Conservation (phyloP, 2,329 filamentous ascomycete species). For the Ophiostoma himal-ulmi region DNA sequence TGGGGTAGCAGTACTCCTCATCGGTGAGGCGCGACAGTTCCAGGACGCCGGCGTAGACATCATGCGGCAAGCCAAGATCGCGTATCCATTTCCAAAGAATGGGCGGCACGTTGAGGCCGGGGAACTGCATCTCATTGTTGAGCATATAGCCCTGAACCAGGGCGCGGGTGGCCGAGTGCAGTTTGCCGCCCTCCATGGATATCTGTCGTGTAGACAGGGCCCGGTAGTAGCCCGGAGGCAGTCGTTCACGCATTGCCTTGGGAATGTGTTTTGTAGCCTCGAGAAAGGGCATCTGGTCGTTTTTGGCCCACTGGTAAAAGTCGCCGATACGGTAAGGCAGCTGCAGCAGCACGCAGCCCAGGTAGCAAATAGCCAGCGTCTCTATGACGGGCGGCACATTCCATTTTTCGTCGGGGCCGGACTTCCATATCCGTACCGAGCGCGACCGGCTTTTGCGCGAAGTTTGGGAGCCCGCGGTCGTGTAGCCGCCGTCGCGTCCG, state of each 20-base stretch:
- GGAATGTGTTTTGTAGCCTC: constrained; percentile 57
- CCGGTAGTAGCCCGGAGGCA: constrained; percentile 57
- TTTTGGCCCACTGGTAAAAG: constrained; percentile 60
- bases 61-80: constrained; percentile 68
- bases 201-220: constrained; percentile 49
- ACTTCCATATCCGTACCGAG: constrained; percentile 40
- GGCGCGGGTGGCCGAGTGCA: constrained; percentile 60
- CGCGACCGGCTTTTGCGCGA: constrained; percentile 22
- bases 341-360: constrained; percentile 68
- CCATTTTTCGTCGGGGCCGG: constrained; percentile 44
- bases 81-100: constrained; percentile 65
- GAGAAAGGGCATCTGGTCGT: constrained; percentile 65
- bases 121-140: constrained; percentile 66
- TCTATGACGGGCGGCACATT: constrained; percentile 65
- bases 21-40: constrained; percentile 45
- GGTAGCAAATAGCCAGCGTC: constrained; percentile 70
- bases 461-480: constrained; percentile 3
- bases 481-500: constrained; percentile 12
- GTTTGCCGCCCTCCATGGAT: constrained; percentile 46
- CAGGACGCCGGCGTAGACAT: constrained; percentile 56
- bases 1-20: constrained; percentile 54
- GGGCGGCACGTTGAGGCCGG: constrained; percentile 63
- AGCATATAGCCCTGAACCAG: constrained; percentile 57
- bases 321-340: constrained; percentile 72
- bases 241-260: constrained; percentile 56